Conservation (phyloP, 169 alveolate genomes). For the Eimeria zaria region DNA sequence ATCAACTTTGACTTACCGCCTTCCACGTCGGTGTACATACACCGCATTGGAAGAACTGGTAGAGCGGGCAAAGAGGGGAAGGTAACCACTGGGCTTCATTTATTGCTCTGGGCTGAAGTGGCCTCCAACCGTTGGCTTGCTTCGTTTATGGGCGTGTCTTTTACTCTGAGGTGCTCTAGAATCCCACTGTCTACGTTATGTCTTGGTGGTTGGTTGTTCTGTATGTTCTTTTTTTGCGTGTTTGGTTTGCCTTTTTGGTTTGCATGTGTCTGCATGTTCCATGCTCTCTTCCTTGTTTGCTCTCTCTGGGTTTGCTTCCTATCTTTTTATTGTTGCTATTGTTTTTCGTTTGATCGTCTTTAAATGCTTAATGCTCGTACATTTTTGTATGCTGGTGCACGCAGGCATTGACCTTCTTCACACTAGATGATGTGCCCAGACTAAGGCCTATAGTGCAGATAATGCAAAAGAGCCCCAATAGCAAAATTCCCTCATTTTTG, state of each 20-base stretch:
- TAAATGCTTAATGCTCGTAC: not conserved
- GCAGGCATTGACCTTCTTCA: slow-evolving; percentile 82
- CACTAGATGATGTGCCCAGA: slow-evolving; percentile 59
- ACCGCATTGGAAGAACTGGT: slow-evolving; percentile 99
- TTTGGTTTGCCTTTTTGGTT: not conserved
- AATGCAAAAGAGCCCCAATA: slow-evolving; percentile 81
- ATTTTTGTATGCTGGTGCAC: not conserved
- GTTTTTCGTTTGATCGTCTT: not conserved
- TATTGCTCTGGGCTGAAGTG: not conserved
- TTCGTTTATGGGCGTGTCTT: not conserved
- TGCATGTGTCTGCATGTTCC: not conserved
- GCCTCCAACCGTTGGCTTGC: not conserved
- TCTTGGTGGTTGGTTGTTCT: not conserved
- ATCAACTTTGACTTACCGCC: slow-evolving; percentile 98
- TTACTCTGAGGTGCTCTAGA: not conserved
- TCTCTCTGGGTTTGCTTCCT: not conserved
- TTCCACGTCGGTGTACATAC: slow-evolving; percentile 97
- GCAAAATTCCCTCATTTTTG: slow-evolving; percentile 77
- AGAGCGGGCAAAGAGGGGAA: slow-evolving; percentile 98
- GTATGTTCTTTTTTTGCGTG: not conserved
- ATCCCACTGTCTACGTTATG: not conserved
- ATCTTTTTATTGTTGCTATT: not conserved
- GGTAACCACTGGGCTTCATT: slow-evolving; percentile 14
- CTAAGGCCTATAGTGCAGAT: slow-evolving; percentile 72
- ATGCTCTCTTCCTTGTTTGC: not conserved